Base-by-base conservation (phyloP, 345 rosid genomes). In the Noccaea bulbosa region DNA sequence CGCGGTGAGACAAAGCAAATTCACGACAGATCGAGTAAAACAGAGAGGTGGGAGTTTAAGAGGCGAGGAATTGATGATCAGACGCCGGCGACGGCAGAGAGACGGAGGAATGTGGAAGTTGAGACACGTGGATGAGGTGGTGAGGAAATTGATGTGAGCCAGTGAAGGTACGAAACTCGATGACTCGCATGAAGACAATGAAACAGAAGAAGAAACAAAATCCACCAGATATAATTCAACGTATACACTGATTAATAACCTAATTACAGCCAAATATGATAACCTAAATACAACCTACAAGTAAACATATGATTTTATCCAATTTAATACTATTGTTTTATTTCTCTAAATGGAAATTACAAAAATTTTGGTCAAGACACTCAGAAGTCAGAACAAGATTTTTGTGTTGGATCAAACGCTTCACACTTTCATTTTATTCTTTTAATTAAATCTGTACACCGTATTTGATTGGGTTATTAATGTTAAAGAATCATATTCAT, bases 111-210 rank as follows among this genome's bases (percentile, higher is more conserved):
- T 35, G 53, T 35, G 72, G 72, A 51, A 67, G 74, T 59, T 65
- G 35, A 51, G 79, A 69, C 74, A 75, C 70, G 75, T 75, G 75
- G 75, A 17, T 46, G 60, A 27, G 5, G 62, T 44, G 62, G 50
- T 73, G 66, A 47, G 66, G 55, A 34, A 49, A 8, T 73, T 34
- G 64, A 63, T 5, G 67, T 17, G 62, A 39, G 63, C 38, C 58
- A 67, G 64, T 45, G 59, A 66, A 40, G 49, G 66, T 24, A 59
- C 38, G 60, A 32, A 58, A 48, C 67, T 48, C 20, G 67, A 70
- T n/a, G 34, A 11, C 6, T 53, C 39, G 67, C 47, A 58, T 73
- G 72, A 66, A 50, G 67, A 34, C 53, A 51, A 74, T 40, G 61
- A 14, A 50, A 67, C 62, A 51, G 48, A 57, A n/a, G 7, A 7